phyloP scores from a whole-genome alignment of 2,329 filamentous ascomycete species.

The Neophaeococcomyces mojaviensis region DNA sequence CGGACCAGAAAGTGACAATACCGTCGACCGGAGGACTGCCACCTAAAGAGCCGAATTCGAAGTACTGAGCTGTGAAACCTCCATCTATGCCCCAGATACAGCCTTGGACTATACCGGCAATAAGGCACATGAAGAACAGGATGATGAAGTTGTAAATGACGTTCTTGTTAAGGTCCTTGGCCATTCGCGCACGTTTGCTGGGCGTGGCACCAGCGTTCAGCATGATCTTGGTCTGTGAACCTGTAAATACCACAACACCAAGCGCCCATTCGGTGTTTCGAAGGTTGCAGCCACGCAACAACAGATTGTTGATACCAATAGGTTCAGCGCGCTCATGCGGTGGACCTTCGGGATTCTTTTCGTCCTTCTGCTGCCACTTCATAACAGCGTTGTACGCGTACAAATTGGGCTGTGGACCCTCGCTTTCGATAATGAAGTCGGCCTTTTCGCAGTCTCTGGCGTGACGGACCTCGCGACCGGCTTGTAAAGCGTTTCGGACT shows the following conservation, averaged over 20 bases:
- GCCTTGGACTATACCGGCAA: slow-evolving; percentile 78
- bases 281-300: slow-evolving; percentile 86
- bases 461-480: slow-evolving; percentile 73
- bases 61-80: slow-evolving; percentile 65
- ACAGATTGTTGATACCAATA: slow-evolving; percentile 87
- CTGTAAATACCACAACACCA: slow-evolving; percentile 87
- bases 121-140: slow-evolving; percentile 79
- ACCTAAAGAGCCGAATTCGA: slow-evolving; percentile 80
- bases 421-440: slow-evolving; percentile 82
- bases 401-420: slow-evolving; percentile 83
- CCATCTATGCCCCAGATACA: slow-evolving; percentile 63
- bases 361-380: slow-evolving; percentile 70
- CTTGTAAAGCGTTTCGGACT: slow-evolving; percentile 82
- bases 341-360: slow-evolving; percentile 53
- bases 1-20: slow-evolving; percentile 95
- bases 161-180: slow-evolving; percentile 91
- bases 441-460: slow-evolving; percentile 86
- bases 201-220: slow-evolving; percentile 94
- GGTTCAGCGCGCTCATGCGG: slow-evolving; percentile 80
- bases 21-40: slow-evolving; percentile 69
- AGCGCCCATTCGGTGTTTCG: slow-evolving; percentile 95
- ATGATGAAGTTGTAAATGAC: slow-evolving; percentile 94
- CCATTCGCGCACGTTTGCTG: slow-evolving; percentile 84
- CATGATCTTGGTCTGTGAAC: slow-evolving; percentile 98
- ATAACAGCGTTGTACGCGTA: slow-evolving; percentile 92